These are phyloP conservation scores for Rossbeevera mucosa DNA, from an alignment of 768 basidiomycete species.

Conservation along the genomic window DNA sequence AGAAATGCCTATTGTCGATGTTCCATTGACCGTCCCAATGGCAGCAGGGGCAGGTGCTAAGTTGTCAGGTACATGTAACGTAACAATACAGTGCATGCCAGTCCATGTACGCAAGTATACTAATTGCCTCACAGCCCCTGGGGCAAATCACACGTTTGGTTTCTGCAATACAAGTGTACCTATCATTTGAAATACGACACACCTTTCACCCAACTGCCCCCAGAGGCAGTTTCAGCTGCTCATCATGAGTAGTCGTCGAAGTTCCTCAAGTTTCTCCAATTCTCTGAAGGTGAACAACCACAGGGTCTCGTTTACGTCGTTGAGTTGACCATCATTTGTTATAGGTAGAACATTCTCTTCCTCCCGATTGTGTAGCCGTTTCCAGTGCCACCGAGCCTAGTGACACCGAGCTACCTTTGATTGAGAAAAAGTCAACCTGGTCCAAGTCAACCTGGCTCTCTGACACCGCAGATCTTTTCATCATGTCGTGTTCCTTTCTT, in stretches of 20 bases:
- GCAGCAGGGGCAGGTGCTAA: background rate
- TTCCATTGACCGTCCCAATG: too few relatives aligned
- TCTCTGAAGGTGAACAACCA: background rate
- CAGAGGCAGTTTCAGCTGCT: background rate
- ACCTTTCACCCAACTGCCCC: background rate
- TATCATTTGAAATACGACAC: background rate
- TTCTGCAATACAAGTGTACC: background rate
- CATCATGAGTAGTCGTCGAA: background rate
- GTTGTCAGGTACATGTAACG: background rate
- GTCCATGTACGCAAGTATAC: background rate
- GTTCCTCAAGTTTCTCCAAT: background rate
- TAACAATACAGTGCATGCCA: background rate
- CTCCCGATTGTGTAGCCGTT: background rate
- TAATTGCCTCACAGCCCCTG: background rate
- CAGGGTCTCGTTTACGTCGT: background rate
- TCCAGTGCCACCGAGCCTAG: background rate
- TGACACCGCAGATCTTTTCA: slow-evolving; percentile 7
- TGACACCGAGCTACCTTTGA: background rate
- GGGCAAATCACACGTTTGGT: background rate
- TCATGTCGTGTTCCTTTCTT: slow-evolving; percentile 6
- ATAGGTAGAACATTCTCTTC: background rate
- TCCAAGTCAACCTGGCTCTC: background rate
- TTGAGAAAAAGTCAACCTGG: background rate
- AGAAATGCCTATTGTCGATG: too few relatives aligned
- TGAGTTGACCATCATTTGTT: background rate